These are phyloP conservation scores for Penicillium sp. DNA, from an alignment of 2,329 filamentous ascomycete species.

Conservation along the genomic window DNA sequence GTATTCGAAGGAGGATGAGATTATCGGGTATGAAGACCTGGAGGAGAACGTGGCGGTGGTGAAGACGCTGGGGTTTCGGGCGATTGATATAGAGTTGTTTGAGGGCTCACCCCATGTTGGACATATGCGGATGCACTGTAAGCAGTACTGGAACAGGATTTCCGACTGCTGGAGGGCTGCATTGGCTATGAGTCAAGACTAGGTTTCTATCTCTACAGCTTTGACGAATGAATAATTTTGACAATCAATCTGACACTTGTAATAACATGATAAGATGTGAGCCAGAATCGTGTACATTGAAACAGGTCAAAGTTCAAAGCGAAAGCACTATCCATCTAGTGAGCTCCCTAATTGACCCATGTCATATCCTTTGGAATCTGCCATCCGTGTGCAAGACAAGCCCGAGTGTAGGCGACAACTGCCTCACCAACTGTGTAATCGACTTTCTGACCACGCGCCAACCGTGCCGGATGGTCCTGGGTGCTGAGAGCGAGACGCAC, in stretches of 20 bases:
- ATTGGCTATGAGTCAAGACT: background rate
- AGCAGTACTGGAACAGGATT: constrained; percentile 57
- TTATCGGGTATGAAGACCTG: constrained; percentile 26
- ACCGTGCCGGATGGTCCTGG: constrained; percentile 68
- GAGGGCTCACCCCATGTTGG: constrained; percentile 62
- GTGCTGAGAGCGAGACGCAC: constrained; percentile 75
- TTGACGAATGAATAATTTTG: no score
- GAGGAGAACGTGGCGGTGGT: constrained; percentile 24
- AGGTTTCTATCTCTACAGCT: background rate
- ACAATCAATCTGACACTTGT: no score
- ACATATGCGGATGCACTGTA: constrained; percentile 59
- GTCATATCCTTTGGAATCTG: constrained; percentile 64
- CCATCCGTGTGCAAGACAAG: constrained; percentile 72
- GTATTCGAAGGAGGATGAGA: constrained; percentile 30
- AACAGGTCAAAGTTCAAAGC: no score
- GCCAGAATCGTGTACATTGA: no score
- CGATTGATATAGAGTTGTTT: constrained; percentile 54
- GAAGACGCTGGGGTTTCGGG: constrained; percentile 50
- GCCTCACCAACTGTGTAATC: constrained; percentile 73
- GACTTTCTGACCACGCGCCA: constrained; percentile 47
- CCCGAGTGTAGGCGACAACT: constrained; percentile 70
- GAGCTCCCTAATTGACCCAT: no score
- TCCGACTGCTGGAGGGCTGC: constrained; percentile 20
- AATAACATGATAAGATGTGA: no score
- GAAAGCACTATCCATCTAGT: no score